A percentile compares a stretch with the other conserved stretches of the same genome.
These are phyloP conservation scores for Blastomyces emzantsi DNA, from an alignment of 2,329 filamentous ascomycete species.

Conservation along the genomic window DNA sequence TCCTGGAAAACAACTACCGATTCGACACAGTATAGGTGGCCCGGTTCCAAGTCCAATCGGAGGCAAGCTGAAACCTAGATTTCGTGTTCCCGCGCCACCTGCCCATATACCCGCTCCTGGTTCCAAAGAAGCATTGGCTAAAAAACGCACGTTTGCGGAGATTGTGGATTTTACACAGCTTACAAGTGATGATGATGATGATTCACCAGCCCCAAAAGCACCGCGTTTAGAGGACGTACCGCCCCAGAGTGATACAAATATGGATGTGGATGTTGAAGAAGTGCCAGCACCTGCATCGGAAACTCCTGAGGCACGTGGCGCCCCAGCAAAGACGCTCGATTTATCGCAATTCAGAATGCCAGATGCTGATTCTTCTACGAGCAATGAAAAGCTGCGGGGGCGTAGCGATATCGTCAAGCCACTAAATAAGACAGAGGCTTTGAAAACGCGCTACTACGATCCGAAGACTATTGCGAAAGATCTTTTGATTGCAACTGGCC, in stretches of 20 bases:
- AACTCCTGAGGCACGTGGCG: background rate
- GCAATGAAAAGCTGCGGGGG: conserved; percentile 16
- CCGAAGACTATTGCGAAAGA: conserved; percentile 55
- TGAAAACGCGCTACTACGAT: conserved; percentile 47
- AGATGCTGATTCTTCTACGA: conserved; percentile 8
- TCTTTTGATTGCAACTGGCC: conserved; percentile 52
- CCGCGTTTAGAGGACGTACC: conserved; percentile 10
- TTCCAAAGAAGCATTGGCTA: conserved; percentile 47
- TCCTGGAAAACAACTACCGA: background rate
- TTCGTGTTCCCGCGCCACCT: conserved; percentile 5
- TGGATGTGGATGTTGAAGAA: conserved; percentile 3
- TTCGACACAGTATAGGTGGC: background rate
- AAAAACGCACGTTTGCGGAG: conserved; percentile 47
- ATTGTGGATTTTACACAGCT: conserved; percentile 44
- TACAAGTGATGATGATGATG: conserved; percentile 44
- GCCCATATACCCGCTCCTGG: conserved; percentile 20
- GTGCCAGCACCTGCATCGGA: background rate
- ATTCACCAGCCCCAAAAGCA: conserved; percentile 26
- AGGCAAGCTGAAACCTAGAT: conserved; percentile 5
- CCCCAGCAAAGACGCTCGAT: conserved; percentile 4
- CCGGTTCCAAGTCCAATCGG: background rate
- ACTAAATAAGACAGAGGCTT: conserved; percentile 32
- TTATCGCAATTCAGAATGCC: conserved; percentile 7
- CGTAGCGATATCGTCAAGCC: conserved; percentile 36
- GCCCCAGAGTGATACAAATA: conserved; percentile 6